A percentile compares a stretch with the other conserved stretches of the same genome.
Evolutionary conservation across 225 moss, liverwort and hornwort genomes (phyloP).

Genomic region (Bryoerythrophyllum caledonicum): DNA sequence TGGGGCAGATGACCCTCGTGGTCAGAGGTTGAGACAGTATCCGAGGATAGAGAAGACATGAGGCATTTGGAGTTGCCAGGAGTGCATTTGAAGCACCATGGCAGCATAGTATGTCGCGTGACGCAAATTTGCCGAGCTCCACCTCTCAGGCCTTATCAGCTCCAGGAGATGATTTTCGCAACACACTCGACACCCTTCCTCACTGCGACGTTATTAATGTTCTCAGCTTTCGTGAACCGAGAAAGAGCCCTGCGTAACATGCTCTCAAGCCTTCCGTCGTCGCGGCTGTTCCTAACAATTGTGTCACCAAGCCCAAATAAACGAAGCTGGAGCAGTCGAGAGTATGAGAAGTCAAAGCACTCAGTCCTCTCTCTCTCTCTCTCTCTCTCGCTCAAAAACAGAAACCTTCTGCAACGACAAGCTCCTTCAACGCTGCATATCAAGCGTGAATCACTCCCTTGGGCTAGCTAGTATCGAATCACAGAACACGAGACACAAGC

Average conservation of each 20-base stretch:
- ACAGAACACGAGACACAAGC: neutral
- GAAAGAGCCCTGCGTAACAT: conserved; percentile 1
- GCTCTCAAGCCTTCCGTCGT: neutral
- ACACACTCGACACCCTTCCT: neutral
- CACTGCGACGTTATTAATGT: neutral
- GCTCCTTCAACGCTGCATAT: neutral
- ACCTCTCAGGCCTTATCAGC: neutral
- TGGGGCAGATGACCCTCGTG: neutral
- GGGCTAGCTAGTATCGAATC: neutral
- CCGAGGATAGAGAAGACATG: neutral
- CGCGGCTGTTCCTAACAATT: neutral
- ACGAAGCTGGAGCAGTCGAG: neutral
- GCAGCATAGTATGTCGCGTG: conserved; percentile 10
- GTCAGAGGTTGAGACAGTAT: conserved; percentile 13
- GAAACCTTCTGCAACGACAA: neutral
- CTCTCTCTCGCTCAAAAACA: neutral
- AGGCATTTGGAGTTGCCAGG: conserved; percentile 10
- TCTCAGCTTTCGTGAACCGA: neutral
- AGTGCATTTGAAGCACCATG: conserved; percentile 21
- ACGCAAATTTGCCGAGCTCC: conserved; percentile 4
- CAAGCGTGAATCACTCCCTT: neutral
- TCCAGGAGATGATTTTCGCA: neutral
- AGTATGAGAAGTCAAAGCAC: neutral
- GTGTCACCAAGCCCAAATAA: neutral
- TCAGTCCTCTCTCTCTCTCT: no score